Evolutionary conservation across 2,329 filamentous ascomycete species (phyloP).

Genomic region (Pseudogymnoascus sp.): DNA sequence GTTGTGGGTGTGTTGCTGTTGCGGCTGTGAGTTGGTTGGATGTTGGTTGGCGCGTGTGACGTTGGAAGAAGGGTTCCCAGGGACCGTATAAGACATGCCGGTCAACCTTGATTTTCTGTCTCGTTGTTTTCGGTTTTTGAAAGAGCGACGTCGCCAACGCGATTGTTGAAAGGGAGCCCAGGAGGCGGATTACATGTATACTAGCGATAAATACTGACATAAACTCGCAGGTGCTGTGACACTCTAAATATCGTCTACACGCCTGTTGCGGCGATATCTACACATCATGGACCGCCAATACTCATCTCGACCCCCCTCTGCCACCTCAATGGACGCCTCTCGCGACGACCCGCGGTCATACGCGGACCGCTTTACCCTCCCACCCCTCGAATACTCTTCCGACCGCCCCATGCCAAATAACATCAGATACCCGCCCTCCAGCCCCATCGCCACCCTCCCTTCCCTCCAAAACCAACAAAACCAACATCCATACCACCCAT

Average conservation of each 20-base stretch:
- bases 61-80: not conserved
- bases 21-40: not conserved
- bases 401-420: not conserved
- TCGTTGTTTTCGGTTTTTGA: not conserved
- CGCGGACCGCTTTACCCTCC: not conserved
- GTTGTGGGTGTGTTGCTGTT: not conserved
- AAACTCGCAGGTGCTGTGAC: not conserved
- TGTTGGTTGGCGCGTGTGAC: not conserved
- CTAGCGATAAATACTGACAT: not conserved
- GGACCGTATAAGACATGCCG: not conserved
- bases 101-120: not conserved
- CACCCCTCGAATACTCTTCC: not conserved
- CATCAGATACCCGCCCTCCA: constrained; percentile 5
- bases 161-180: not conserved
- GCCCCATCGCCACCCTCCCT: not conserved
- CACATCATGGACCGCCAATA: constrained; percentile 1
- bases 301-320: not conserved
- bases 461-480: not conserved
- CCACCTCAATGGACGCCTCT: not conserved
- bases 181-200: not conserved
- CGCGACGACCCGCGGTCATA: not conserved
- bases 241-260: not conserved
- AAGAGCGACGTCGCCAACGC: not conserved
- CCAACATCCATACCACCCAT: not conserved
- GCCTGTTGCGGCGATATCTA: not conserved